Evolutionary conservation across 495 filamentous ascomycete species (phyloP), one percentile per base, ranked within the genome.

Genomic region (Bryoglossum gracile): DNA sequence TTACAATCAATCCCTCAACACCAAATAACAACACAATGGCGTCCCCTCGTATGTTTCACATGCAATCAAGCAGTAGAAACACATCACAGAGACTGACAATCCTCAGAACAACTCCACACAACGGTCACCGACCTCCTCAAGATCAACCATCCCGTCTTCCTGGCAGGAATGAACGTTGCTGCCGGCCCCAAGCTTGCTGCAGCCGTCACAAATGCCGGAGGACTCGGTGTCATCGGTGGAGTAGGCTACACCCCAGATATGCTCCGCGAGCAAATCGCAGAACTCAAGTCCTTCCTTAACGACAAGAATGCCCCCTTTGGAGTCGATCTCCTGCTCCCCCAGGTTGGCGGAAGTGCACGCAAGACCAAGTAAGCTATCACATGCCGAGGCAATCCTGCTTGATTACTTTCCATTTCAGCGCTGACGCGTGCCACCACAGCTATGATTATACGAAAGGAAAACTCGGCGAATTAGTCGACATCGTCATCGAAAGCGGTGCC

Each of bases 381-480:
- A 48, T 38, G 37, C 48, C 48, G 30, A 46, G 21, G 54, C 36
- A 21, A 11, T 24, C 30, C 17, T 24, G 21, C 35, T 13, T 54
- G 51, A 30, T 45, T 62, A 67, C 48, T 22, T 35, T 35, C 48
- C 37, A 53, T 2, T 18, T 33, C 13, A 32, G 13, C 50, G 44
- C 46, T 54, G 30, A 54, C 44, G 23, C 24, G 30, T 21, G 24
- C 25, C 30, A 38, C 11, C 41, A 11, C 61, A 96, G 92, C 79
- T 95, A 98, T 70, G 92, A 98, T 70, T 98, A 98, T 76, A 98
- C 92, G 62, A 95, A 98, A 73, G 92, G 92, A 63, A 97, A 97
- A 74, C 85, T 98, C 43, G 74, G 88, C 66, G 83, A 94, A 62
- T 78, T 98, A 35, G 70, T 95, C 65, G 82, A 88, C 65, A 89